A percentile compares a stretch with the other conserved stretches of the same genome.
phyloP scores from a whole-genome alignment of 768 basidiomycete species.

The Scleroderma citrinum region DNA sequence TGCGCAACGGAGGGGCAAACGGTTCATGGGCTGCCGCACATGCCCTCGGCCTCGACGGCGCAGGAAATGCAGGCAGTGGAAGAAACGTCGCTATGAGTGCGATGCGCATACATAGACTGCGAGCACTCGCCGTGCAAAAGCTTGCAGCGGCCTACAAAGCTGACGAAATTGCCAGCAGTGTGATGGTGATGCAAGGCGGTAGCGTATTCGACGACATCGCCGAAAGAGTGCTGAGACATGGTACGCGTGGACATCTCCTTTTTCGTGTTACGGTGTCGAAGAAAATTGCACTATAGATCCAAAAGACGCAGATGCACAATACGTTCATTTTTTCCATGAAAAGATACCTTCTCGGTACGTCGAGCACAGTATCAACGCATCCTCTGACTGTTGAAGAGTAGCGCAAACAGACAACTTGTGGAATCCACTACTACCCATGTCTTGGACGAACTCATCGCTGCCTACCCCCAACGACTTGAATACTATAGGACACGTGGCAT shows the following conservation, averaged over 20 bases:
- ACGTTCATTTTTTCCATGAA: slow-evolving; percentile 92
- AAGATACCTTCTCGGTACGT: slow-evolving; percentile 87
- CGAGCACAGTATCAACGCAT: slow-evolving; percentile 3
- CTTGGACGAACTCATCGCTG: slow-evolving; percentile 71
- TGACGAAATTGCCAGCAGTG: slow-evolving; percentile 88
- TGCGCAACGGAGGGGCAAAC: slow-evolving; percentile 39
- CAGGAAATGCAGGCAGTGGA: slow-evolving; percentile 51
- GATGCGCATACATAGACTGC: slow-evolving; percentile 72
- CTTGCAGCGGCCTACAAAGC: slow-evolving; percentile 79
- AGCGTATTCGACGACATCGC: slow-evolving; percentile 92
- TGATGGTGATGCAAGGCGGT: slow-evolving; percentile 94
- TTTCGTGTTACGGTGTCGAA: neutral
- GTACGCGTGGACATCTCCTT: slow-evolving; percentile 29
- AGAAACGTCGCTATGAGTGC: slow-evolving; percentile 80
- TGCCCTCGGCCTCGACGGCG: slow-evolving; percentile 54
- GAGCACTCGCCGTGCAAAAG: slow-evolving; percentile 81
- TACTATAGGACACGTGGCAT: slow-evolving; percentile 88
- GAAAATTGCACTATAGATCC: slow-evolving; percentile 47
- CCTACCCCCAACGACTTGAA: slow-evolving; percentile 71
- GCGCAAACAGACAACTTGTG: slow-evolving; percentile 62
- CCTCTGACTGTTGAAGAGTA: slow-evolving; percentile 14
- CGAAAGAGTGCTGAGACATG: slow-evolving; percentile 71
- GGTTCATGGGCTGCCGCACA: slow-evolving; percentile 61
- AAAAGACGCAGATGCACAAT: slow-evolving; percentile 70
- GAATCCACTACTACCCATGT: slow-evolving; percentile 76